Percentiles rank a stretch among this genome's conserved stretches.
phyloP scores from a whole-genome alignment of 768 basidiomycete species.

The Russula abietina region DNA sequence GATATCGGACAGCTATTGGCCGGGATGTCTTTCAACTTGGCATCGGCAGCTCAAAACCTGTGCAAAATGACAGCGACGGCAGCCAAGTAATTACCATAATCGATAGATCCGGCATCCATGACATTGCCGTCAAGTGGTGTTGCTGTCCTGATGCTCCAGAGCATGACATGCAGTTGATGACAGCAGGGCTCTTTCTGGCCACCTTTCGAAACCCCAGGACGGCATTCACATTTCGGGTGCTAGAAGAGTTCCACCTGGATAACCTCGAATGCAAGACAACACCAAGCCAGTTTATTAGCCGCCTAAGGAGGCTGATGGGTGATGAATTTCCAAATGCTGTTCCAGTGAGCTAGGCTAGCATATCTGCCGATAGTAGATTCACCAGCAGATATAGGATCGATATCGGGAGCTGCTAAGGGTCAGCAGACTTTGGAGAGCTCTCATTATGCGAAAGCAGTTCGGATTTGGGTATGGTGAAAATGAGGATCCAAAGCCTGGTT shows the following conservation, averaged over 20 bases:
- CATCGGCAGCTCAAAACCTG: background rate
- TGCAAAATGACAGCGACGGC: background rate
- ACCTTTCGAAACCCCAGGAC: too few relatives aligned
- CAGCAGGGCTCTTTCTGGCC: too few relatives aligned
- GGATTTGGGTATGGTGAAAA: background rate
- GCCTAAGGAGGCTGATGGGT: background rate
- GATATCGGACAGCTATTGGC: background rate
- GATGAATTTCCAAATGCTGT: background rate
- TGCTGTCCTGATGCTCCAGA: too few relatives aligned
- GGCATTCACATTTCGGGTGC: too few relatives aligned
- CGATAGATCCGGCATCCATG: conserved; percentile 4
- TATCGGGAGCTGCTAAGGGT: background rate
- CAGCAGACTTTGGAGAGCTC: background rate
- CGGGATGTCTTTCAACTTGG: background rate
- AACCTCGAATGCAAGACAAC: too few relatives aligned
- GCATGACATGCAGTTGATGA: too few relatives aligned
- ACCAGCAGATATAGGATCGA: background rate
- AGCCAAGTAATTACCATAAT: background rate
- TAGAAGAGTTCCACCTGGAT: too few relatives aligned
- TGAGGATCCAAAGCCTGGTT: too few relatives aligned
- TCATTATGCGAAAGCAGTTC: background rate
- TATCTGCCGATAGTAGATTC: too few relatives aligned
- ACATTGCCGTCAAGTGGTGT: conserved; percentile 1
- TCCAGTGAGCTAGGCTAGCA: background rate
- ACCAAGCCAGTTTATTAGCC: too few relatives aligned